A percentile compares a stretch with the other conserved stretches of the same genome.
Evolutionary conservation across 2,329 filamentous ascomycete species (phyloP).

Genomic region (Harringtonia aguacate): DNA sequence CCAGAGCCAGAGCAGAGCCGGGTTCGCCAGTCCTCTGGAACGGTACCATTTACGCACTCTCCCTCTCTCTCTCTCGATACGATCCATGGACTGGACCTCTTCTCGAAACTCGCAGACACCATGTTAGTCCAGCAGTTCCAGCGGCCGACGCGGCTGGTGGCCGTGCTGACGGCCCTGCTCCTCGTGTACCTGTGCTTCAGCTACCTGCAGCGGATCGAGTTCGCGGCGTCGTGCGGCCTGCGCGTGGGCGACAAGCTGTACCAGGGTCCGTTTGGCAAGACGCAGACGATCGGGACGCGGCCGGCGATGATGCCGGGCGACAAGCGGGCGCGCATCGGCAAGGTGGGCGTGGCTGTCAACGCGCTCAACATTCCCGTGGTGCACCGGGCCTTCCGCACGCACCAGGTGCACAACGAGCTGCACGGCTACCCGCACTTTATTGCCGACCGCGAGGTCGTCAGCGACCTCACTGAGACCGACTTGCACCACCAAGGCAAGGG

Average conservation of each 20-base stretch:
- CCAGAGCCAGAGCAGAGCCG: too few relatives aligned
- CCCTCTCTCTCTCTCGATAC: too few relatives aligned
- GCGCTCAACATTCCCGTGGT: constrained; percentile 16
- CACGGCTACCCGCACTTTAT: constrained; percentile 24
- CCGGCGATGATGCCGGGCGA: constrained; percentile 3
- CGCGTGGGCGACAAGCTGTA: not conserved
- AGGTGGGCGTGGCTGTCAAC: constrained; percentile 18
- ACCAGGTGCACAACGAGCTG: constrained; percentile 22
- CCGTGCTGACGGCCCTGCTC: constrained; percentile 4
- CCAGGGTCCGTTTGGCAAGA: constrained; percentile 4
- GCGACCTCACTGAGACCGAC: constrained; percentile 18
- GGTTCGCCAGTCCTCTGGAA: too few relatives aligned
- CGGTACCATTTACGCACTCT: too few relatives aligned
- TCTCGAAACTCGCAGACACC: too few relatives aligned
- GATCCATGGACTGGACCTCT: too few relatives aligned
- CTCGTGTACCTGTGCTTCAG: constrained; percentile 11
- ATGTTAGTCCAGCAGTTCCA: constrained; percentile 13
- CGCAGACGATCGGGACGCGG: constrained; percentile 2
- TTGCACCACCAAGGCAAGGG: constrained; percentile 15
- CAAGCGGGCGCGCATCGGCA: constrained; percentile 7
- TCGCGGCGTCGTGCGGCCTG: constrained; percentile 2
- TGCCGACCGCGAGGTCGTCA: constrained; percentile 20
- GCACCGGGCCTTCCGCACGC: constrained; percentile 21
- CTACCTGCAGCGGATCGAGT: constrained; percentile 10
- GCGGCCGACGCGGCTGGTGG: constrained; percentile 12